Base-by-base conservation (phyloP, 2,329 filamentous ascomycete genomes). In the Diaporthe ampelina region DNA sequence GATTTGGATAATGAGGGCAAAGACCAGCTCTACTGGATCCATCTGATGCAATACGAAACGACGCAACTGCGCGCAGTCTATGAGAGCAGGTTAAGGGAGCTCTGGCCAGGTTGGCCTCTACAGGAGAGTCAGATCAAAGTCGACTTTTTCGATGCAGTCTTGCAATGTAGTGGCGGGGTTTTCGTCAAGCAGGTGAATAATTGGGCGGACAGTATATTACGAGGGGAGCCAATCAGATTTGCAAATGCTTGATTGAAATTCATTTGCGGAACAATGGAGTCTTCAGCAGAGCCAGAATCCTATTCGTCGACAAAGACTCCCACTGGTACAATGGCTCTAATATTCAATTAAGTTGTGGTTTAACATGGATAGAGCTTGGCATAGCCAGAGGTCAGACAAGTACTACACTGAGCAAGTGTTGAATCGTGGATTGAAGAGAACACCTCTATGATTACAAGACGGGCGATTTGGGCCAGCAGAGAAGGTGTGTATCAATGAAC, bases 1-100 rank as follows among this genome's bases (percentile, higher is more conserved):
- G 67, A 73, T 29, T 73, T 83, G n/a, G 83, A 85, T 45, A 84
- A 82, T 43, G 83, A 85, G 69, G 83, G 82, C 6, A 83, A 84
- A 73, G 79, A 80, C 40, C 77, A 77, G 17, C 77, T 86, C n/a
- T 86, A 84, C 75, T 85, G 81, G 81, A 79, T 82, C 11, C 83
- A 86, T 72, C 45, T 82, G 24, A 81, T 82, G 79, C 81, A 86
- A 35, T 86, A 83, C 74, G 84, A 86, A 76, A 74, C 79, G 67
- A 86, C 85, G 4, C 78, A 78, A 35, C 76, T 86, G 63, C 79
- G 82, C 2, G 79, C 80, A 56, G 76, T 82, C 24, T 86, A 83
- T 72, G 35, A 77, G 7, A 76, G 79, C 1, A 78, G 79, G 10
- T 80, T 86, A 80, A 73, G 76, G 32, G 75, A 79, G 68, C 76